phyloP scores from a whole-genome alignment of 495 filamentous ascomycete species.

The Penicillium riverlandense region DNA sequence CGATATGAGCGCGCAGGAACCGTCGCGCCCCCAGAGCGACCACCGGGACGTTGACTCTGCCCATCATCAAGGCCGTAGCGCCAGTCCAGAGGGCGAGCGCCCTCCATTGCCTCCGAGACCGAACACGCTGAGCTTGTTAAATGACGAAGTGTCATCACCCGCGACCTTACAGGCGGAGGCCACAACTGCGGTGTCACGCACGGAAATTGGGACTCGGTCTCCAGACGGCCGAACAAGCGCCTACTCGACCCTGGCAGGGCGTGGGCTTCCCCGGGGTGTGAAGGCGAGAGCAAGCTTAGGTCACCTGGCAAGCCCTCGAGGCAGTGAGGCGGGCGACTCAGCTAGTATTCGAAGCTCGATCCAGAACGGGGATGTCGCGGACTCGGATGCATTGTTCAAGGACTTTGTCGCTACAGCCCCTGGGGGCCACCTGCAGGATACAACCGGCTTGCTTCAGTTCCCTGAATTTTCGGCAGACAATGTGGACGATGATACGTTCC shows the following conservation, averaged over 20 bases:
- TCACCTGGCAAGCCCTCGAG: slow-evolving; percentile 38
- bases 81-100: slow-evolving; percentile 33
- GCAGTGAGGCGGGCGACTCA: slow-evolving; percentile 66
- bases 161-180: slow-evolving; percentile 59
- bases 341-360: slow-evolving; percentile 79
- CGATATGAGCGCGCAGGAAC: slow-evolving; percentile 2
- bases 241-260: slow-evolving; percentile 41
- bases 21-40: neutral
- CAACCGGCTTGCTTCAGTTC: slow-evolving; percentile 31
- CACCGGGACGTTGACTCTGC: neutral
- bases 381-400: slow-evolving; percentile 78
- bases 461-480: slow-evolving; percentile 50
- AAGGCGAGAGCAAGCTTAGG: slow-evolving; percentile 37
- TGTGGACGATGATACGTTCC: slow-evolving; percentile 52
- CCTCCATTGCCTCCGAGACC: slow-evolving; percentile 69
- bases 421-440: slow-evolving; percentile 12
- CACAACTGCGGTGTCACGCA: slow-evolving; percentile 74
- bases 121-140: slow-evolving; percentile 33
- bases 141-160: slow-evolving; percentile 30
- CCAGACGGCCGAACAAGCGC: slow-evolving; percentile 59
- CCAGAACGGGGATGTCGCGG: slow-evolving; percentile 63
- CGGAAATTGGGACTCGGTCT: slow-evolving; percentile 68
- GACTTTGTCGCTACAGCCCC: slow-evolving; percentile 43
- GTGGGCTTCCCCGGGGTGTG: slow-evolving; percentile 26
- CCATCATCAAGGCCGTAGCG: slow-evolving; percentile 11